These are phyloP conservation scores for Beauveria sp. DNA, from an alignment of 2,329 filamentous ascomycete species.

Conservation along the genomic window DNA sequence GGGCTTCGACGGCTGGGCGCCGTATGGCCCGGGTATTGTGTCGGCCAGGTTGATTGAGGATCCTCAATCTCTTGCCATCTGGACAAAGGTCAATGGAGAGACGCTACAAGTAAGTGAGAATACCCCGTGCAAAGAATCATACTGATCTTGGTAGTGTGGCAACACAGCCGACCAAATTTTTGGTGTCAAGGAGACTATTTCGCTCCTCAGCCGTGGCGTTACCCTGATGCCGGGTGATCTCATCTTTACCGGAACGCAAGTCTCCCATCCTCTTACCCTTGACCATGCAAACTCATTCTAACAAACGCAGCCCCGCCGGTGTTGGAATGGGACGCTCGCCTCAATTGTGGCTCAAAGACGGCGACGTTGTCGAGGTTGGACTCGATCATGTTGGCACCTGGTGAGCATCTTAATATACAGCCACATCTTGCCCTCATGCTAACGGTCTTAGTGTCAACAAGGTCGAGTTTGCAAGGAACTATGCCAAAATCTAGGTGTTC, in stretches of 20 bases:
- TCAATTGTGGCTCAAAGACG: slow-evolving; percentile 60
- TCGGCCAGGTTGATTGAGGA: slow-evolving; percentile 46
- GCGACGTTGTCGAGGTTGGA: slow-evolving; percentile 61
- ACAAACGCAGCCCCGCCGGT: slow-evolving; percentile 47
- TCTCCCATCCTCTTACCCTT: slow-evolving; percentile 12
- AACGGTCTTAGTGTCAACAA: slow-evolving; percentile 21
- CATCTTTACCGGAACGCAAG: slow-evolving; percentile 58
- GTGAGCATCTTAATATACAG: slow-evolving; percentile 15
- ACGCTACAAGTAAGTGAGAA: slow-evolving; percentile 38
- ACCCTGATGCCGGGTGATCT: slow-evolving; percentile 57
- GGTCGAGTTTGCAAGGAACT: slow-evolving; percentile 23
- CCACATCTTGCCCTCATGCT: neutral
- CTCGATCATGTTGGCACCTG: slow-evolving; percentile 59
- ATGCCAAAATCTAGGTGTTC: slow-evolving; percentile 18
- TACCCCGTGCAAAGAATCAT: fast-evolving
- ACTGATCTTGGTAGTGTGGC: slow-evolving; percentile 31
- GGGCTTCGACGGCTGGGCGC: slow-evolving; percentile 69
- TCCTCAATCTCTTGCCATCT: slow-evolving; percentile 49
- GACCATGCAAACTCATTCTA: neutral
- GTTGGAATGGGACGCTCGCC: slow-evolving; percentile 64
- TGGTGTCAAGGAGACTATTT: slow-evolving; percentile 48
- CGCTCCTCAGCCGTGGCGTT: slow-evolving; percentile 53
- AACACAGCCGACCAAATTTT: slow-evolving; percentile 58
- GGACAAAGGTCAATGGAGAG: slow-evolving; percentile 52
- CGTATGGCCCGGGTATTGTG: slow-evolving; percentile 65